A percentile compares a stretch with the other conserved stretches of the same genome.
Evolutionary conservation across 2,329 filamentous ascomycete species (phyloP).

Genomic region (Penicillium rolfsii): DNA sequence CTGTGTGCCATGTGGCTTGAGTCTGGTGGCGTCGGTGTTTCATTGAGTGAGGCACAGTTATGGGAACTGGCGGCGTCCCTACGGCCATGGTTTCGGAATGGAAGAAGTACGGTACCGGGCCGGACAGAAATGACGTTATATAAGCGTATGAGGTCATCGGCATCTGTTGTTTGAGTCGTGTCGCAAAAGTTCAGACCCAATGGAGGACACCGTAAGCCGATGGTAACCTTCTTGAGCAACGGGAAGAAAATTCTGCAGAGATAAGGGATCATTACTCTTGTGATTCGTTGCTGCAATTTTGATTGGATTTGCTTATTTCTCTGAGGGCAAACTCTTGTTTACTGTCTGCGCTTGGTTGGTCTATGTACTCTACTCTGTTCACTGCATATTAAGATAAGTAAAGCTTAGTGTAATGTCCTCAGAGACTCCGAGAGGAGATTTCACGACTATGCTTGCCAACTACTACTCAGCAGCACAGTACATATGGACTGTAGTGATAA

Average conservation of each 20-base stretch:
- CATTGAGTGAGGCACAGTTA: background rate
- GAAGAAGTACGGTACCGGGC: background rate
- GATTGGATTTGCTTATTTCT: background rate
- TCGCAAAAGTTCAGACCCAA: background rate
- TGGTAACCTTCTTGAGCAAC: background rate
- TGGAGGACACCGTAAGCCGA: background rate
- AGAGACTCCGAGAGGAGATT: background rate
- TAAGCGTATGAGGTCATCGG: slow-evolving; percentile 5
- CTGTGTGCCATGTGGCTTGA: background rate
- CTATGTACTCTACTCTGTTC: background rate
- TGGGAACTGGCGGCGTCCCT: background rate
- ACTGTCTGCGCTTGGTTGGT: background rate
- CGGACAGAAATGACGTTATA: background rate
- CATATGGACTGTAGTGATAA: too few species aligned
- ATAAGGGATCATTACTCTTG: background rate
- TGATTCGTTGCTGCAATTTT: background rate
- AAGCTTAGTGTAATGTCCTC: background rate
- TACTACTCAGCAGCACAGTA: too few species aligned
- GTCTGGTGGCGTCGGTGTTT: background rate
- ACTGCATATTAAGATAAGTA: background rate
- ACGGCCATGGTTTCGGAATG: slow-evolving; percentile 1
- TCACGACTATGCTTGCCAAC: too few species aligned
- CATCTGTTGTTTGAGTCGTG: background rate
- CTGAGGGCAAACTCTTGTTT: background rate
- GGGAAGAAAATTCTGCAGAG: background rate